Percentiles rank a stretch among this genome's conserved stretches.
These are phyloP conservation scores for Microstegium vimineum DNA, from an alignment of 176 grass and related monocot species.

Conservation along the genomic window DNA sequence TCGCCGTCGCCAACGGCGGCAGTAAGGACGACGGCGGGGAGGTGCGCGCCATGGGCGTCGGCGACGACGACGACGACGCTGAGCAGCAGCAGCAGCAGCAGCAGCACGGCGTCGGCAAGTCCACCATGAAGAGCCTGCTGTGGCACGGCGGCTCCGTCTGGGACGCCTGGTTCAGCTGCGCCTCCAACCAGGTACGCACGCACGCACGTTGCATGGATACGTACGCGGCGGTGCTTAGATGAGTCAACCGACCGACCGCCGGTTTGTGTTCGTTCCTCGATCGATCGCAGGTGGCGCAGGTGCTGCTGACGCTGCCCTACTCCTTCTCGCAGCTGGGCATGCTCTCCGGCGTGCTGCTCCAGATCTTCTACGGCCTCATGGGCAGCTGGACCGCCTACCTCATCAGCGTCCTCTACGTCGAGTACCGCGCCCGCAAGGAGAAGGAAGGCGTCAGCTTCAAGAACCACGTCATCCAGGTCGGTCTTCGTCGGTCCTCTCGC, in stretches of 20 bases:
- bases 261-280: neutral
- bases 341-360: conserved; percentile 41
- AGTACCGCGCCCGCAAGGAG: conserved; percentile 74
- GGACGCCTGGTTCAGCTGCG: conserved; percentile 99
- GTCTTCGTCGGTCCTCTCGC: neutral
- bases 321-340: conserved; percentile 63
- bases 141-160: conserved; percentile 99
- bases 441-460: conserved; percentile 56
- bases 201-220: neutral
- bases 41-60: conserved; percentile 34
- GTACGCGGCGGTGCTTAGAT: neutral
- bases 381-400: conserved; percentile 81
- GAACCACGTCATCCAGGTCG: conserved; percentile 73
- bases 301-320: conserved; percentile 61
- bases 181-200: conserved; percentile 82
- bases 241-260: too few species aligned
- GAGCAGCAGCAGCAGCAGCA: neutral
- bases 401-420: conserved; percentile 76
- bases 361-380: conserved; percentile 65
- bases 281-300: conserved; percentile 46
- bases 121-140: conserved; percentile 54
- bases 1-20: conserved; percentile 11
- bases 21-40: conserved; percentile 14
- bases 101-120: neutral
- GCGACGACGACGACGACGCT: conserved; percentile 10